Conservation (phyloP, 78 protist genomes). For the Dictyostelium discoideum region dicty_2.7 NC_007088.5:7649001-7649500, state of each 20-base stretch:
- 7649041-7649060: too few relatives aligned
- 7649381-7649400: not conserved
- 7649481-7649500: not conserved
- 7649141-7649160: too few relatives aligned
- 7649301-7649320: not conserved
- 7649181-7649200: not conserved
- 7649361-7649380: not conserved
- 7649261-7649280: not conserved
- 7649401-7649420: not conserved
- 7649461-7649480: conserved; percentile 23
- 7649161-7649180: too few relatives aligned
- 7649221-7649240: not conserved
- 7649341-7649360: not conserved
- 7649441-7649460: not conserved
- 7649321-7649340: not conserved
- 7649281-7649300: not conserved
- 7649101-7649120: too few relatives aligned
- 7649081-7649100: too few relatives aligned
- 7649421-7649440: not conserved
- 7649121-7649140: too few relatives aligned
- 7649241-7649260: not conserved
- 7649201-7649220: not conserved
- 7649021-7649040: too few relatives aligned
- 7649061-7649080: too few relatives aligned
- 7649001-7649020: too few relatives aligned